Percentiles rank a stretch among this genome's conserved stretches.
These are phyloP conservation scores for Paramecium sexaurelia DNA, from an alignment of 73 alveolate species.

Conservation along the genomic window DNA sequence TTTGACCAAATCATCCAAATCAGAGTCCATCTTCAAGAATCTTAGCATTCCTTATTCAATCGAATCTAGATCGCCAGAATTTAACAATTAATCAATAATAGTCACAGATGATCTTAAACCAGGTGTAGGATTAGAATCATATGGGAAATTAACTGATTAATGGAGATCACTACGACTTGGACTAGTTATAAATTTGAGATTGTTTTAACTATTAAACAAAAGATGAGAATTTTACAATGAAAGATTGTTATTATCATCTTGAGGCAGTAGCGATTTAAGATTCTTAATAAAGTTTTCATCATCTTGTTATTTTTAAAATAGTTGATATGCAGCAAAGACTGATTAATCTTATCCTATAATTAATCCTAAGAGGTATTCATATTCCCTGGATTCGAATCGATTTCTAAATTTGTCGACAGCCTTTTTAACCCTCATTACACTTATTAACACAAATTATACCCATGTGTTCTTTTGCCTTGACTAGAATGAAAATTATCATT, in stretches of 20 bases:
- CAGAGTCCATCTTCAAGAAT: neutral
- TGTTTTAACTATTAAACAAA: neutral
- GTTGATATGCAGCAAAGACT: conserved; percentile 23
- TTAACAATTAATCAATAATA: neutral
- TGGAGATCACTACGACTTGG: conserved; percentile 28
- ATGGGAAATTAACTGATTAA: neutral
- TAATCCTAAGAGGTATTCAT: conserved; percentile 40
- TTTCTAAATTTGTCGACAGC: conserved; percentile 25
- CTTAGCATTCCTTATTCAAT: conserved; percentile 22
- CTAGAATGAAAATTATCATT: conserved; percentile 52
- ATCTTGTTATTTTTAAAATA: neutral
- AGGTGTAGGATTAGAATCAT: conserved; percentile 17
- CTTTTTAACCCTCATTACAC: conserved; percentile 45
- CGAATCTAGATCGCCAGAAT: neutral
- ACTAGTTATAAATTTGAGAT: neutral
- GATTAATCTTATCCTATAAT: neutral
- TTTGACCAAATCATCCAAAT: conserved; percentile 10
- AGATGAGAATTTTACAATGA: neutral
- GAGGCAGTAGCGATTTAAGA: neutral
- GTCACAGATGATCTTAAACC: neutral
- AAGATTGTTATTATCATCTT: conserved; percentile 1
- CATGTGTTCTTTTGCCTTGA: conserved; percentile 53
- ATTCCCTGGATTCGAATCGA: conserved; percentile 27
- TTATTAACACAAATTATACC: conserved; percentile 13
- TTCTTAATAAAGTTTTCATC: neutral